A percentile compares a stretch with the other conserved stretches of the same genome.
These are phyloP conservation scores for Calonectria pauciramosa DNA, from an alignment of 2,329 filamentous ascomycete species.

Conservation along the genomic window DNA sequence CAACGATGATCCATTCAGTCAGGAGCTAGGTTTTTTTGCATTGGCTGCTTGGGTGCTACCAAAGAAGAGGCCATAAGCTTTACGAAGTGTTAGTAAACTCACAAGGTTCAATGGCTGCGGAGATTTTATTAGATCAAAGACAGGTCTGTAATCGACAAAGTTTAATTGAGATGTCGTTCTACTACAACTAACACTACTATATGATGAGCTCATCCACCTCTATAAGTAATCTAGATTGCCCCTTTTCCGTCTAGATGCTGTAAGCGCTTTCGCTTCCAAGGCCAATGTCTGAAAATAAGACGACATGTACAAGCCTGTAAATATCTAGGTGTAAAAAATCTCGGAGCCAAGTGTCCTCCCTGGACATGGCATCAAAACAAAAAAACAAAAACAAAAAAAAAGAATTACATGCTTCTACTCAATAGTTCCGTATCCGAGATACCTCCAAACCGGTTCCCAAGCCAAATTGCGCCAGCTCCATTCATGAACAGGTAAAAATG, in stretches of 20 bases:
- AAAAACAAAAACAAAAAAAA: background rate
- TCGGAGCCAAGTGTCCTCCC: background rate
- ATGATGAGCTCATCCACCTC: background rate
- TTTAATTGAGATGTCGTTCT: background rate
- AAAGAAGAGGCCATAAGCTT: no score
- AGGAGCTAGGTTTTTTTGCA: no score
- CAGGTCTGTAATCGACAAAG: background rate
- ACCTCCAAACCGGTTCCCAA: conserved; percentile 1
- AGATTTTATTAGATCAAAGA: background rate
- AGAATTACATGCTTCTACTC: background rate
- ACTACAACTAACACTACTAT: background rate
- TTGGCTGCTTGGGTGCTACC: no score
- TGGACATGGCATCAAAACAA: background rate
- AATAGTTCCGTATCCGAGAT: background rate
- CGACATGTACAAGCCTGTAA: background rate
- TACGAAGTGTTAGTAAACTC: no score
- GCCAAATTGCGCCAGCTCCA: conserved; percentile 2
- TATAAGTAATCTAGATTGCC: conserved; percentile 1
- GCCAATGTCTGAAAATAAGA: background rate
- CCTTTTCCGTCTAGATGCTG: background rate
- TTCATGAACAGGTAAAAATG: background rate
- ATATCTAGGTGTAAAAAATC: background rate
- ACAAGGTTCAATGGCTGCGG: no score
- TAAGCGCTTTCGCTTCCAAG: background rate
- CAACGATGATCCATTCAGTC: no score